Conservation (phyloP, 441 rosid genomes). For the Populus hybrid region DNA sequence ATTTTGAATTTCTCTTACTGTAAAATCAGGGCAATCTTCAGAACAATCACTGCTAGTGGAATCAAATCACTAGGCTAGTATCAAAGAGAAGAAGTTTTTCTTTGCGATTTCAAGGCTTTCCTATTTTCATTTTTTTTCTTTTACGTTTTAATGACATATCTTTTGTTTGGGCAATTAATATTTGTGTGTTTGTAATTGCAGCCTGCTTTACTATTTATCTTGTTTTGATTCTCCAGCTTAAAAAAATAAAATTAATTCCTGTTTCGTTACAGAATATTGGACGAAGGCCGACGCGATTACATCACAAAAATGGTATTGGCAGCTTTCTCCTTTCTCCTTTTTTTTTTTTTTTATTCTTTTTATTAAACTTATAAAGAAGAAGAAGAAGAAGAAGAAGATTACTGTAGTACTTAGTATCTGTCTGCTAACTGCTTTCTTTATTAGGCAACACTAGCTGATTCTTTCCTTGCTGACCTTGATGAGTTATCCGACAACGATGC, state of each 20-base stretch:
- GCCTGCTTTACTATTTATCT: not conserved
- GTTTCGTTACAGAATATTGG: not conserved
- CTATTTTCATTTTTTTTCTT: no score
- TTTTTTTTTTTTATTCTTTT: not conserved
- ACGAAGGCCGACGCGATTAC: not conserved
- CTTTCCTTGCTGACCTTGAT: conserved; percentile 86
- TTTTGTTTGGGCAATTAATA: not conserved
- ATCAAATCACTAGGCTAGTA: not conserved
- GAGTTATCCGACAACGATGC: conserved; percentile 92
- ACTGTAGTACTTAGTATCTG: not conserved
- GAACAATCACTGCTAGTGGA: not conserved
- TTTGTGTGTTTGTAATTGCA: not conserved
- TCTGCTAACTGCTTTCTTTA: conserved; percentile 12
- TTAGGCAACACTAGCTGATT: conserved; percentile 85
- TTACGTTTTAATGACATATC: not conserved
- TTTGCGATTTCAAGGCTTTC: not conserved
- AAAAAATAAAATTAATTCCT: no score
- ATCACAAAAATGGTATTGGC: not conserved
- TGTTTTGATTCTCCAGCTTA: not conserved
- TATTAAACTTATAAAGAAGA: no score
- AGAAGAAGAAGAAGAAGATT: no score
- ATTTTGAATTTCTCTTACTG: not conserved
- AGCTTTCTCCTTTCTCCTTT: no score
- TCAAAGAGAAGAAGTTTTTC: not conserved
- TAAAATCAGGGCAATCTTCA: not conserved